These are phyloP conservation scores for Heliamphora exappendiculata DNA, from an alignment of 148 eudicot genomes.

Conservation along the genomic window DNA sequence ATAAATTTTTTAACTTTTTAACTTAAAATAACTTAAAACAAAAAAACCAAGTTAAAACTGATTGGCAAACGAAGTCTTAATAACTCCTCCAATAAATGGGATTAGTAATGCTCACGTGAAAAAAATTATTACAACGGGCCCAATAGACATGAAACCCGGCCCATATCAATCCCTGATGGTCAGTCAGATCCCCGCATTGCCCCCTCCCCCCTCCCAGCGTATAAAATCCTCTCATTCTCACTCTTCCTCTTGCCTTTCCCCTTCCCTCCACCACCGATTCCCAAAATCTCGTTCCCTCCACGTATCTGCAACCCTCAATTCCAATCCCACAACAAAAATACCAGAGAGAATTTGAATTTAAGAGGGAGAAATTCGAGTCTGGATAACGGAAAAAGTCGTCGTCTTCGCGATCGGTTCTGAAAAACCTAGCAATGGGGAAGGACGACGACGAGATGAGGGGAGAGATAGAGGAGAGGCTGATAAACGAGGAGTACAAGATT, in stretches of 20 bases:
- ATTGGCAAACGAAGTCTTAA: no score
- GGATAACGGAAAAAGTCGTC: not conserved
- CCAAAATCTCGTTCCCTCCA: constrained; percentile 9
- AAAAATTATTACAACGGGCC: not conserved
- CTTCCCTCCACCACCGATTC: not conserved
- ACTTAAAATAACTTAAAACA: no score
- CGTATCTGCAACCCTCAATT: not conserved
- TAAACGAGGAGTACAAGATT: constrained; percentile 82
- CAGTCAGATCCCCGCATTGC: not conserved
- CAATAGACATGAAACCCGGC: not conserved
- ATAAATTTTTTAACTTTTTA: no score
- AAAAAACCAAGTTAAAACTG: no score
- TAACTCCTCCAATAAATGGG: no score
- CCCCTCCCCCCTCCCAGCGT: not conserved
- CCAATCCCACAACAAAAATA: not conserved
- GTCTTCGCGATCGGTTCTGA: not conserved
- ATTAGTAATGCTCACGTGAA: no score
- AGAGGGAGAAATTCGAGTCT: not conserved
- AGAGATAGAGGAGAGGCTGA: constrained; percentile 67
- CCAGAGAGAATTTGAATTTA: not conserved
- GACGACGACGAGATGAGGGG: constrained; percentile 72
- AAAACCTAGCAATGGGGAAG: constrained; percentile 45
- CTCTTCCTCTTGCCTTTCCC: not conserved
- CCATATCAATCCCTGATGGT: not conserved
- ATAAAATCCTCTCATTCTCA: not conserved